Percentiles rank a stretch among this genome's conserved stretches.
Conservation (phyloP, 768 basidiomycete genomes). For the Leccinum variicolor region DNA sequence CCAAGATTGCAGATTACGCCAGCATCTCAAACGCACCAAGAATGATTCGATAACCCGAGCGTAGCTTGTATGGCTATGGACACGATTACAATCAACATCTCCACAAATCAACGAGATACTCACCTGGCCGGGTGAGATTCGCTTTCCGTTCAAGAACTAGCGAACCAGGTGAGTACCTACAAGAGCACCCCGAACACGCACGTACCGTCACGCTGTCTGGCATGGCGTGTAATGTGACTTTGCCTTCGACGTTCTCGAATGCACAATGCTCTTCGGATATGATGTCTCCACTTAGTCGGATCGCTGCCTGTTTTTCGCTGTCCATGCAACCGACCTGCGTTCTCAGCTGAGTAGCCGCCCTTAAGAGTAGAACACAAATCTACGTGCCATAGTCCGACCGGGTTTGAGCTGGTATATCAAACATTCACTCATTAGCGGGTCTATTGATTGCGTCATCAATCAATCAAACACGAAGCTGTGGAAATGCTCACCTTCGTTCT, state of each 20-base stretch:
- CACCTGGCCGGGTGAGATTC: slow-evolving; percentile 75
- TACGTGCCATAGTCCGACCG: slow-evolving; percentile 70
- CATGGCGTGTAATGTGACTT: slow-evolving; percentile 77
- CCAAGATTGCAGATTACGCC: neutral
- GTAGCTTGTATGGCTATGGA: slow-evolving; percentile 70
- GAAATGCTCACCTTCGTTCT: slow-evolving; percentile 66
- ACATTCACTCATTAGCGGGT: slow-evolving; percentile 96
- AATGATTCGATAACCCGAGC: slow-evolving; percentile 95
- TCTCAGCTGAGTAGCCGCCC: slow-evolving; percentile 12
- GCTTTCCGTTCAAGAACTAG: slow-evolving; percentile 93
- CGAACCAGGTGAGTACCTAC: slow-evolving; percentile 10
- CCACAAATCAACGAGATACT: slow-evolving; percentile 18
- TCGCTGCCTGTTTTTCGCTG: slow-evolving; percentile 76
- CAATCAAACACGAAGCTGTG: neutral
- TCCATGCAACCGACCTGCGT: slow-evolving; percentile 82
- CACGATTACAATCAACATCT: slow-evolving; percentile 10
- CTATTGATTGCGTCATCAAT: slow-evolving; percentile 36
- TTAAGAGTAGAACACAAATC: neutral
- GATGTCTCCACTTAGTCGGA: slow-evolving; percentile 88
- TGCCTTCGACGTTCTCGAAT: slow-evolving; percentile 84
- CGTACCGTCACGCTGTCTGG: slow-evolving; percentile 80
- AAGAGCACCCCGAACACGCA: slow-evolving; percentile 8
- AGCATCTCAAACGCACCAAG: slow-evolving; percentile 53
- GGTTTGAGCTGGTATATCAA: slow-evolving; percentile 89
- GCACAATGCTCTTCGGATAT: slow-evolving; percentile 92